Percentiles rank a stretch among this genome's conserved stretches.
Evolutionary conservation across 2,329 filamentous ascomycete genomes (phyloP).

Genomic region (Aureobasidium namibiae): DNA sequence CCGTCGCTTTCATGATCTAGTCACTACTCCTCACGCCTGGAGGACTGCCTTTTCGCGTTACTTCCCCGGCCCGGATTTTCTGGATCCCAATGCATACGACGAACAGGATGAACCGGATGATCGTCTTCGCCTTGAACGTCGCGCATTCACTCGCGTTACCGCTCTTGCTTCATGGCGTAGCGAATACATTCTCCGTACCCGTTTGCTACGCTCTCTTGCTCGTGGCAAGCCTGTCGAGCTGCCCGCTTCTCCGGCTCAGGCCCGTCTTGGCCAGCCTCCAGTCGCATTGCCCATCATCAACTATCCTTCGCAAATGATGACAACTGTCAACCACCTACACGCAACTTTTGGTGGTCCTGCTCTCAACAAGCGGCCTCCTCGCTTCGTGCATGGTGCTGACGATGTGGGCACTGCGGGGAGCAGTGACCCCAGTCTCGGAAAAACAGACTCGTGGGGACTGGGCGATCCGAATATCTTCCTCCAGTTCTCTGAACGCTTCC

Average conservation of each 20-base stretch:
- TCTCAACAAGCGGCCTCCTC: constrained; percentile 60
- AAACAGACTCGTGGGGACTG: constrained; percentile 73
- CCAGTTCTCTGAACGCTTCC: constrained; percentile 70
- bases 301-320: constrained; percentile 76
- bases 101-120: constrained; percentile 42
- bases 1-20: constrained; percentile 73
- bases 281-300: constrained; percentile 68
- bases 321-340: constrained; percentile 71
- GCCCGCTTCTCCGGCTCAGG: constrained; percentile 43
- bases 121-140: constrained; percentile 59
- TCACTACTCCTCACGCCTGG: constrained; percentile 91
- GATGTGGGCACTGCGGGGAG: constrained; percentile 70
- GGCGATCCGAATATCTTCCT: constrained; percentile 65
- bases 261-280: constrained; percentile 49
- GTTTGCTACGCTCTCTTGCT: constrained; percentile 69
- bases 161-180: constrained; percentile 86
- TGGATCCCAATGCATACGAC: constrained; percentile 32
- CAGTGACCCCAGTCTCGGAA: constrained; percentile 71
- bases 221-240: constrained; percentile 67
- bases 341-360: constrained; percentile 60
- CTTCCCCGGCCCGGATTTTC: constrained; percentile 67
- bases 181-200: constrained; percentile 84
- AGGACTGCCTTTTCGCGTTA: constrained; percentile 83
- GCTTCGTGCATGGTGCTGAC: constrained; percentile 74
- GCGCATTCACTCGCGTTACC: constrained; percentile 75